Evolutionary conservation across 1,284 basidiomycete genomes (phyloP).

Genomic region (Fomitopsis schrenkii): DNA sequence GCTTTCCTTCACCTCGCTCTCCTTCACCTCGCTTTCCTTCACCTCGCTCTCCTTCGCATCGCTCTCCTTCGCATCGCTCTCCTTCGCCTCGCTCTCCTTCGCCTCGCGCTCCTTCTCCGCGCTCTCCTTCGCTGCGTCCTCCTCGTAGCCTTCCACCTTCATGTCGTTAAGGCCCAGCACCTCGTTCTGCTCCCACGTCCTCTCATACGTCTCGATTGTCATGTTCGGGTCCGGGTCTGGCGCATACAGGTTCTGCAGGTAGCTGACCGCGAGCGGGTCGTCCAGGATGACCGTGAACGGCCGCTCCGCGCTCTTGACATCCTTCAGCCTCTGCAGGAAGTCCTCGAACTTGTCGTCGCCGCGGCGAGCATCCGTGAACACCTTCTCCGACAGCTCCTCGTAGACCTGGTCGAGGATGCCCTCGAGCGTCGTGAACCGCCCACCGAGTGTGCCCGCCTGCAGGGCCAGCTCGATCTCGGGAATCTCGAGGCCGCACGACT

Average conservation of each 20-base stretch:
- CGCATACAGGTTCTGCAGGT: slow-evolving; percentile 93
- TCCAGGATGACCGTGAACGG: slow-evolving; percentile 93
- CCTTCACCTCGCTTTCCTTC: background rate
- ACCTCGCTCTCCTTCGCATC: too few species aligned
- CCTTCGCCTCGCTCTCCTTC: too few species aligned
- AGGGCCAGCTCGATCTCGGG: slow-evolving; percentile 96
- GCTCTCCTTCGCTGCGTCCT: slow-evolving; percentile 20
- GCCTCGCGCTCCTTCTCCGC: background rate
- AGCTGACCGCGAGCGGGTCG: slow-evolving; percentile 94
- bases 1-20: too few species aligned
- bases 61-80: too few species aligned
- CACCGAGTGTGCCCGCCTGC: slow-evolving; percentile 89
- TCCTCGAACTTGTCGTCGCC: slow-evolving; percentile 55
- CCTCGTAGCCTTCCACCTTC: slow-evolving; percentile 83
- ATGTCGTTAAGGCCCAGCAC: slow-evolving; percentile 97
- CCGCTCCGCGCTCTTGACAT: slow-evolving; percentile 70
- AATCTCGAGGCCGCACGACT: slow-evolving; percentile 87
- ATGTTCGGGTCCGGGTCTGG: slow-evolving; percentile 93
- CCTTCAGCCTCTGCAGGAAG: slow-evolving; percentile 82
- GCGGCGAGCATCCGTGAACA: slow-evolving; percentile 68
- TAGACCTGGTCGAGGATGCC: slow-evolving; percentile 73
- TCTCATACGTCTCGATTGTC: slow-evolving; percentile 79
- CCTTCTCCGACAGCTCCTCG: slow-evolving; percentile 58
- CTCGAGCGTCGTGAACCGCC: slow-evolving; percentile 55
- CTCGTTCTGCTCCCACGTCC: slow-evolving; percentile 91